Conservation (phyloP, 768 basidiomycete species). For the Mycena amicta region DNA sequence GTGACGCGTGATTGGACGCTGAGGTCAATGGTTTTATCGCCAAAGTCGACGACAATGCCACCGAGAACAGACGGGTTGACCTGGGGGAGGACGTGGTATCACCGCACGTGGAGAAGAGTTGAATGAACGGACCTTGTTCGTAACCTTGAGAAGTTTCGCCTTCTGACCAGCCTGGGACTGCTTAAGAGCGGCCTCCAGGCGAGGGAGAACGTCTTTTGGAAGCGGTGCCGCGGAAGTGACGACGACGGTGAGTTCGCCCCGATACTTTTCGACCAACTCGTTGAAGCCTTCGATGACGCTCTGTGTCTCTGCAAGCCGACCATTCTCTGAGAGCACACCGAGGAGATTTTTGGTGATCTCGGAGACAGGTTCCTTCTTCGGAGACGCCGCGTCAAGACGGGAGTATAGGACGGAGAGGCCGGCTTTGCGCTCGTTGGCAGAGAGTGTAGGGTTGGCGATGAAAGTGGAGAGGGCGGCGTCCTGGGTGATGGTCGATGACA, state of each 20-base stretch:
- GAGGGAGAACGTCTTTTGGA: slow-evolving; percentile 70
- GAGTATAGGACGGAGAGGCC: slow-evolving; percentile 71
- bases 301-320: slow-evolving; percentile 80
- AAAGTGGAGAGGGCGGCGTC: slow-evolving; percentile 69
- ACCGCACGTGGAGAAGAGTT: slow-evolving; percentile 6
- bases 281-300: slow-evolving; percentile 92
- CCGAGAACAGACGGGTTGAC: slow-evolving; percentile 92
- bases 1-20: slow-evolving; percentile 93
- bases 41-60: slow-evolving; percentile 94
- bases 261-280: slow-evolving; percentile 84
- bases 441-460: slow-evolving; percentile 90
- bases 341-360: slow-evolving; percentile 94
- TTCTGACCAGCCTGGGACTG: slow-evolving; percentile 81
- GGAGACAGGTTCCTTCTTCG: slow-evolving; percentile 76
- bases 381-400: slow-evolving; percentile 59
- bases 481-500: slow-evolving; percentile 70
- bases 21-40: slow-evolving; percentile 97
- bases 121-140: slow-evolving; percentile 74
- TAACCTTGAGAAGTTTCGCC: slow-evolving; percentile 86
- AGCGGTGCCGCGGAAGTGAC: slow-evolving; percentile 89
- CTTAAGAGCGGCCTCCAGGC: slow-evolving; percentile 86
- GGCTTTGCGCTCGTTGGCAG: slow-evolving; percentile 68
- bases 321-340: slow-evolving; percentile 88
- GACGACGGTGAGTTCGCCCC: slow-evolving; percentile 89
- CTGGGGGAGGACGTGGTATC: slow-evolving; percentile 44